Evolutionary conservation across 2,329 filamentous ascomycete genomes (phyloP).

Genomic region (Fusarium algeriense): DNA sequence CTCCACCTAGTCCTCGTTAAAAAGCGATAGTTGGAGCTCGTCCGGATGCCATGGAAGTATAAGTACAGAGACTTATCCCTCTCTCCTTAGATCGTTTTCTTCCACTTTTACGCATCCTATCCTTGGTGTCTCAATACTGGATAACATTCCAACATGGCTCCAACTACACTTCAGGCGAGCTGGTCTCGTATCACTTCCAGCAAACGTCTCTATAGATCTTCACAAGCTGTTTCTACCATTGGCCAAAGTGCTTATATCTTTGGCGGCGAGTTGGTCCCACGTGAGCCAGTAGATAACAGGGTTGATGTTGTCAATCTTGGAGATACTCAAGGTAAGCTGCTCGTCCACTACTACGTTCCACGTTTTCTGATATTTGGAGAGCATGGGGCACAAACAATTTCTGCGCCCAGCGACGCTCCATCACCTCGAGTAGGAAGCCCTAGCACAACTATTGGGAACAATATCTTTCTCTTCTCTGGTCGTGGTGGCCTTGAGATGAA

Average conservation of each 20-base stretch:
- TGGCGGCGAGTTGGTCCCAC: conserved; percentile 2
- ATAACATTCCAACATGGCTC: neutral
- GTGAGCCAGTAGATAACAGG: conserved; percentile 1
- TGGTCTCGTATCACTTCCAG: neutral
- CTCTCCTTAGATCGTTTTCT: too few relatives aligned
- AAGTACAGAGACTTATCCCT: neutral
- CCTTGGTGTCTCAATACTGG: too few relatives aligned
- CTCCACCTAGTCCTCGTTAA: neutral
- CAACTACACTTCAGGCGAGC: accelerated
- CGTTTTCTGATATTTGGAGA: accelerated
- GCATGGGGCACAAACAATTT: neutral
- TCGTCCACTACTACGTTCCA: accelerated
- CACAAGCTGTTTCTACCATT: neutral
- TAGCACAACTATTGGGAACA: neutral
- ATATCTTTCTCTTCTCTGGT: neutral
- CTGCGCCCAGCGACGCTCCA: neutral
- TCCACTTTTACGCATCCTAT: accelerated
- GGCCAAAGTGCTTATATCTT: neutral
- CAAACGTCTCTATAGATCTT: neutral
- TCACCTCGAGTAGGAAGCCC: neutral
- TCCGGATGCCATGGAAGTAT: accelerated
- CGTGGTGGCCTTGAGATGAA: conserved; percentile 4
- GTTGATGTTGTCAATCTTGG: neutral
- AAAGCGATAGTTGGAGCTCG: accelerated
- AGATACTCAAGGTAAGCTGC: accelerated